Evolutionary conservation across 2,329 filamentous ascomycete genomes (phyloP), one percentile per base, ranked within the genome.

Genomic region (Fusarium tricinctum): DNA sequence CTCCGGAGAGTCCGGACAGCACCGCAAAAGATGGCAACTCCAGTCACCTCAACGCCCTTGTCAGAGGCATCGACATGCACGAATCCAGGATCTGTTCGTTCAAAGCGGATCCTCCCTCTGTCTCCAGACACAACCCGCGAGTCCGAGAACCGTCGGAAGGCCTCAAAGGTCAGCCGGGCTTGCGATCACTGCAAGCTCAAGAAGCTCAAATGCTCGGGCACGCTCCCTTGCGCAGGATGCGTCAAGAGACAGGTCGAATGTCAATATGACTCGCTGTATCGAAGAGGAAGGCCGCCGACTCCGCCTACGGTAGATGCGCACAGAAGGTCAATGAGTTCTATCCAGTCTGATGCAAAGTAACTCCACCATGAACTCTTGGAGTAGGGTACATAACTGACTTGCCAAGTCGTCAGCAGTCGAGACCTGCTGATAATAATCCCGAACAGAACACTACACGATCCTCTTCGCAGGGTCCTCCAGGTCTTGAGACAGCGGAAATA

Each of bases 401-500:
- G 15, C 17, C 17, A 38, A 38, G 35, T 38, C 35, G 35, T 3
- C 52, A 14, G 8, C 52, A 39, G 19, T 13, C 19, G 14, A n/a
- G 28, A 17, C 33, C 26, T 13, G 23, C 2, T 4, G 47, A 46
- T 17, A 28, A 38, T 5, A 61, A 35, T 20, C 19, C 33, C 14
- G 56, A 54, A 14, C 17, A 33, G 3, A n/a, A 30, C 0, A 61
- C 56, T 1, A 60, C 58, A 17, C 32, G 58, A 13, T 61, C 58
- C 1, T 60, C 58, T 4, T 62, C 58, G 64, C 5, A 70, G 70
- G 22, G 73, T 54, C 20, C 86, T 83, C 2, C 84, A 81, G 2
- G 84, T 81, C 48, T 79, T 80, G 6, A 80, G 78, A 79, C 80
- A 20, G 81, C 84, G 2, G 84, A 86, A 61, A 81, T 86, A 4